Evolutionary conservation across 1,284 basidiomycete genomes (phyloP).

Genomic region (Cryptococcus jaspeensis): DNA sequence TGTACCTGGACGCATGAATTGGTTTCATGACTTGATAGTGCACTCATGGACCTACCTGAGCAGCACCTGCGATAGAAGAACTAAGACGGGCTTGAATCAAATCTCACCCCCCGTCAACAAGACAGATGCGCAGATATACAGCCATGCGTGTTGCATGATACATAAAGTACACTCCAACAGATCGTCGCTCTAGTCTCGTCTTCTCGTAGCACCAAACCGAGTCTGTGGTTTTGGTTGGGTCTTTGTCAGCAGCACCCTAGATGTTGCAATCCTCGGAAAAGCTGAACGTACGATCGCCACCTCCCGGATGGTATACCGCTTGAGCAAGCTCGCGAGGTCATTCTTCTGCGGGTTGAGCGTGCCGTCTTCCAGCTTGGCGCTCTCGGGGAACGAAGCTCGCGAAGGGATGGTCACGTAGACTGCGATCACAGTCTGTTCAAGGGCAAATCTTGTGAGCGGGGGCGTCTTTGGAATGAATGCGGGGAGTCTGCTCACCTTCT

Average conservation of each 20-base stretch:
- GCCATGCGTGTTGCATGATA: background rate
- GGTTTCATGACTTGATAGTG: too few species aligned
- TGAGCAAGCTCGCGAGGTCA: conserved; percentile 65
- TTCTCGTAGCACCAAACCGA: conserved; percentile 43
- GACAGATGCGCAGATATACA: too few species aligned
- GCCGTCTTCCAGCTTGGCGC: conserved; percentile 40
- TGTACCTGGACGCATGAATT: too few species aligned
- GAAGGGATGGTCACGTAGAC: conserved; percentile 87
- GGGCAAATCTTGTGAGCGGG: background rate
- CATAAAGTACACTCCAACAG: background rate
- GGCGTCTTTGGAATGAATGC: background rate
- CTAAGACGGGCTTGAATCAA: too few species aligned
- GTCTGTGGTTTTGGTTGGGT: conserved; percentile 27
- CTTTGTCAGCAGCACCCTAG: background rate
- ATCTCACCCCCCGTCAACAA: too few species aligned
- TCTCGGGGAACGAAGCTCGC: conserved; percentile 57
- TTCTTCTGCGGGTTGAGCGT: conserved; percentile 54
- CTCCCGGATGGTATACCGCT: conserved; percentile 76
- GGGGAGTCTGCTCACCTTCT: conserved; percentile 65
- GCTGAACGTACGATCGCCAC: conserved; percentile 60
- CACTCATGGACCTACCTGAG: too few species aligned
- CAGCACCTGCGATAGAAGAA: too few species aligned
- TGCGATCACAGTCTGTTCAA: conserved; percentile 76
- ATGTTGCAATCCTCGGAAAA: background rate
- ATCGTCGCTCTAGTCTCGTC: conserved; percentile 30